phyloP scores from a whole-genome alignment of 2,329 filamentous ascomycete species.

The Paramyrothecium roridum region DNA sequence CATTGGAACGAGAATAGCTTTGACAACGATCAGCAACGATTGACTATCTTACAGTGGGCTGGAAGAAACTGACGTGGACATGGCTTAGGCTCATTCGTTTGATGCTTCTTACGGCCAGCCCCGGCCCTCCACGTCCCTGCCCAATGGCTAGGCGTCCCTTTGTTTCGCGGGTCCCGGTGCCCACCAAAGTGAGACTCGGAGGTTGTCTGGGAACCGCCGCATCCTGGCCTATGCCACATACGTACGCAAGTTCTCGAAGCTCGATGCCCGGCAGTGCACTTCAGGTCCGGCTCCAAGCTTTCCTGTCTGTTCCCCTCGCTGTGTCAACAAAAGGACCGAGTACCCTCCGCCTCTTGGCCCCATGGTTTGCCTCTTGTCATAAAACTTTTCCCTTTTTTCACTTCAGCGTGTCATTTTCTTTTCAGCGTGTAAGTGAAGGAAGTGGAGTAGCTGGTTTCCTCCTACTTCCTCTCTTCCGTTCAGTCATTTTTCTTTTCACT shows the following conservation, averaged over 20 bases:
- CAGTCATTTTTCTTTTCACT: neutral
- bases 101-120: neutral
- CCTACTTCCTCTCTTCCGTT: neutral
- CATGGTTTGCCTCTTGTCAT: neutral
- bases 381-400: neutral
- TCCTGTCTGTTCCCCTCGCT: neutral
- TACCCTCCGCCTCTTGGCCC: neutral
- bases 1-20: no score
- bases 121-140: neutral
- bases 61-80: neutral
- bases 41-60: neutral
- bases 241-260: neutral
- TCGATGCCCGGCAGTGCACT: neutral
- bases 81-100: neutral
- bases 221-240: neutral
- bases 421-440: neutral
- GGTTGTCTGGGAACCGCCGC: conserved; percentile 2
- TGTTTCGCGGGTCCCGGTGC: neutral
- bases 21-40: neutral
- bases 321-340: neutral
- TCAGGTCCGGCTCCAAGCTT: neutral
- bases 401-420: neutral
- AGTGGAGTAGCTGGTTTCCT: neutral
- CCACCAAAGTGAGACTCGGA: conserved; percentile 1
- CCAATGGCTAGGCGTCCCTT: neutral